These are phyloP conservation scores for Parastagonospora nodorum DNA, from an alignment of 2,329 filamentous ascomycete genomes.

Conservation along the genomic window DNA sequence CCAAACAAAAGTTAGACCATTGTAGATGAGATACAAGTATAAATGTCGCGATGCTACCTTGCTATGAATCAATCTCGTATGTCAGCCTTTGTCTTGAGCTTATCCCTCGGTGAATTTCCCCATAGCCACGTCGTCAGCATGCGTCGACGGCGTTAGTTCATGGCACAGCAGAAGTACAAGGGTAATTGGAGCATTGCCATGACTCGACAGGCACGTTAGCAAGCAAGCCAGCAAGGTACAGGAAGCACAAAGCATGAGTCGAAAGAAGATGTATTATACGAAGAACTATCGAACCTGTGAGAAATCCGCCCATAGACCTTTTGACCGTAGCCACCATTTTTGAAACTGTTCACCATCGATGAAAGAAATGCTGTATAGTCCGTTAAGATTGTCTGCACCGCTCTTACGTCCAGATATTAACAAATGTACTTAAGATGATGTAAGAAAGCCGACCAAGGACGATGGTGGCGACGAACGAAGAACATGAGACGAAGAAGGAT, in stretches of 20 bases:
- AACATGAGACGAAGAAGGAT: slow-evolving; percentile 23
- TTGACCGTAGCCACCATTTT: slow-evolving; percentile 16
- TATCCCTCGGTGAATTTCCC: no score
- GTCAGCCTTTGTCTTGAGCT: no score
- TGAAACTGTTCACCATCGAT: slow-evolving; percentile 33
- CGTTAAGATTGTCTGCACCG: slow-evolving; percentile 27
- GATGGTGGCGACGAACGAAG: slow-evolving; percentile 13
- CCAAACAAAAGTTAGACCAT: no score
- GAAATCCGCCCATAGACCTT: slow-evolving; percentile 27
- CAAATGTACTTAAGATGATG: slow-evolving; percentile 34
- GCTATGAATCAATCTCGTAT: neutral
- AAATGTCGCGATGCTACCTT: neutral
- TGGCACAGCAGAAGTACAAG: no score
- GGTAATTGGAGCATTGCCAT: neutral
- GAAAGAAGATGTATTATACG: slow-evolving; percentile 32
- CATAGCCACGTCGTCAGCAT: no score
- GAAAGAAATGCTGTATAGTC: slow-evolving; percentile 31
- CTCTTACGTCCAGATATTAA: slow-evolving; percentile 29
- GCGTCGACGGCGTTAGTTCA: no score
- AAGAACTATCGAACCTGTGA: slow-evolving; percentile 32
- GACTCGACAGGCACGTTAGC: neutral
- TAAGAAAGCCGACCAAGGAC: slow-evolving; percentile 17
- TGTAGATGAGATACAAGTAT: no score
- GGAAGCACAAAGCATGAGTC: neutral
- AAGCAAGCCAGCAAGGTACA: slow-evolving; percentile 1